Evolutionary conservation across 1,284 basidiomycete genomes (phyloP), one percentile per base, ranked within the genome.

Genomic region (Pterula multifida): DNA sequence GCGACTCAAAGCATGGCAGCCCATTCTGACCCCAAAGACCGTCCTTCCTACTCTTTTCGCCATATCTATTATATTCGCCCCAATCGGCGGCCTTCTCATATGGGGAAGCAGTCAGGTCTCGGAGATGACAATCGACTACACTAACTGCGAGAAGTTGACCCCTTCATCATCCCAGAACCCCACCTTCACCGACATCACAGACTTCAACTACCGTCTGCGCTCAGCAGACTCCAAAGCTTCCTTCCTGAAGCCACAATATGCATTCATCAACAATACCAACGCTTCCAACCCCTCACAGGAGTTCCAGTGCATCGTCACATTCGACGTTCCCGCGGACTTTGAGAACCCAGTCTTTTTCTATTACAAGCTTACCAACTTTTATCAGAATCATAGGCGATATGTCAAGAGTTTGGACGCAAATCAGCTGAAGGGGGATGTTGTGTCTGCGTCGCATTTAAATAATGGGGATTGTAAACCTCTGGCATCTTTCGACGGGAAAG

Each of bases 1-100:
- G 68, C 89, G 96, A 52, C 79, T 99, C 63, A 98, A 98, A 71
- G 96, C 96, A 60, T 99, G 96, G 96, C 96, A 99, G 75, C 96
- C 96, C 17, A 97, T 99, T 63, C 77, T 98, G 39, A 98, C 95
- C 0, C 96, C 96, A 2, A 92, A 92, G 67, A 95, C 93, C 1
- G 96, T 98, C 13, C 76, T 98, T 11, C 96, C 96, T 3, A 95
- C 93, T 1, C 79, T 99, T 49, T 96, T 98, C 68, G 80, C 97
- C 60, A 81, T 98, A 60, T 95, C 90, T 47, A 74, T 98, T 58
- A 70, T 98, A 58, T 98, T 98, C 63, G 94, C 91, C 1, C 94
- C 94, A 51, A 94, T 99, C 59, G 96, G 95, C 19, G 96, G 85
- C 48, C 75, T 98, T 45, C 79, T 95, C 58, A 81, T 94, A 52